phyloP scores from a whole-genome alignment of 208 protist genomes.

The Phytomonas sp. region DNA sequence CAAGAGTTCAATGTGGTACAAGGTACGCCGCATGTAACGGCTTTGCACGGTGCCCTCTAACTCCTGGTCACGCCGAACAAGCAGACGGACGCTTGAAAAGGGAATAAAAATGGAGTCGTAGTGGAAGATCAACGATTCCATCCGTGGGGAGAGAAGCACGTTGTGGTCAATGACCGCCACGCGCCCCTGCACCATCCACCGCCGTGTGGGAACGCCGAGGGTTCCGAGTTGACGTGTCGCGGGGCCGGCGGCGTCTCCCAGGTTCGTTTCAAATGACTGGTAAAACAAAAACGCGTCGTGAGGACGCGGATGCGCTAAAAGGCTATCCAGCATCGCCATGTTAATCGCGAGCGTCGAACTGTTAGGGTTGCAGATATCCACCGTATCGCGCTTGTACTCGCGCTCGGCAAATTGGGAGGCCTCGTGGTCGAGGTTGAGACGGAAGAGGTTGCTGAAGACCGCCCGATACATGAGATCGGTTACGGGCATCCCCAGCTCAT shows the following conservation, averaged over 20 bases:
- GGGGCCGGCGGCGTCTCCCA: constrained; percentile 47
- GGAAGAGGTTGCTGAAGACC: constrained; percentile 55
- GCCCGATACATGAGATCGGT: constrained; percentile 78
- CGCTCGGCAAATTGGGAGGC: constrained; percentile 57
- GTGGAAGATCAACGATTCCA: constrained; percentile 70
- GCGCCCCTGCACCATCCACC: constrained; percentile 81
- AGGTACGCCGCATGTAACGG: constrained; percentile 32
- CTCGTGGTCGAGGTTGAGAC: constrained; percentile 63
- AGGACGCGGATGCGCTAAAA: constrained; percentile 58
- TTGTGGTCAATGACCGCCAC: constrained; percentile 86
- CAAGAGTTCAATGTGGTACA: constrained; percentile 33
- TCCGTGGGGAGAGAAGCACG: constrained; percentile 63
- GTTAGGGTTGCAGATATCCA: constrained; percentile 44
- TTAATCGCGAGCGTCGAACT: constrained; percentile 47
- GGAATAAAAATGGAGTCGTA: constrained; percentile 84
- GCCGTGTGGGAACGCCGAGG: constrained; percentile 48
- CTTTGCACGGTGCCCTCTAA: constrained; percentile 34
- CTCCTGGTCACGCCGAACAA: constrained; percentile 60
- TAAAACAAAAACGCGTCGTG: constrained; percentile 58
- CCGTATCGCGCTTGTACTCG: constrained; percentile 38
- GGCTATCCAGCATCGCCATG: constrained; percentile 62
- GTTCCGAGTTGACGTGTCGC: constrained; percentile 53
- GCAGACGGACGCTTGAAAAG: constrained; percentile 54
- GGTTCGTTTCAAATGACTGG: constrained; percentile 42
- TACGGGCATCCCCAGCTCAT: constrained; percentile 61